Evolutionary conservation across 306 rosid genomes (phyloP).

Genomic region (Cyclanthera cordifolia): DNA sequence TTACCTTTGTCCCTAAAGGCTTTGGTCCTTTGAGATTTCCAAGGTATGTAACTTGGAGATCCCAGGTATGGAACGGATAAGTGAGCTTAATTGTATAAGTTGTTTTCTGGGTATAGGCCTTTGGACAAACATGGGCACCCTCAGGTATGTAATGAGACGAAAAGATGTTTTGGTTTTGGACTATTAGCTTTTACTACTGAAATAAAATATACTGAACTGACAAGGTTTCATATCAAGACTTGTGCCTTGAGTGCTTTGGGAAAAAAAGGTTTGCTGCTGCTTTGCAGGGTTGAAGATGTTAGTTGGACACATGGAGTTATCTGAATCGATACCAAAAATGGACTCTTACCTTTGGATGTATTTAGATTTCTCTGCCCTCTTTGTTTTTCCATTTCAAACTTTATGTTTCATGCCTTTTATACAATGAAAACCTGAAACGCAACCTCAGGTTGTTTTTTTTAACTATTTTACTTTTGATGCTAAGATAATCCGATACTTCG

Average conservation of each 20-base stretch:
- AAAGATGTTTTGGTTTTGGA: no score
- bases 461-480: not conserved
- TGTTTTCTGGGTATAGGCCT: no score
- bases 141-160: no score
- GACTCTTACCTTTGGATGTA: not conserved
- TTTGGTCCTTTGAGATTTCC: not conserved
- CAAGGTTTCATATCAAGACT: not conserved
- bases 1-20: no score
- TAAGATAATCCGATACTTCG: not conserved
- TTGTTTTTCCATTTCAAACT: not conserved
- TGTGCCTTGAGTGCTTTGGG: not conserved
- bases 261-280: not conserved
- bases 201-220: not conserved
- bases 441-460: not conserved
- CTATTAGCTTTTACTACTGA: not conserved
- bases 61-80: no score
- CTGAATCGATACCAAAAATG: not conserved
- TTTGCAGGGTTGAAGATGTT: conserved; percentile 10
- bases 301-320: not conserved
- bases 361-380: not conserved
- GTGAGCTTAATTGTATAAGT: no score
- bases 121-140: no score
- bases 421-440: not conserved
- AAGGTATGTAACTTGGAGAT: no score
- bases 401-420: not conserved